Conservation (phyloP, 495 filamentous ascomycete genomes). For the Evernia prunastri region DNA sequence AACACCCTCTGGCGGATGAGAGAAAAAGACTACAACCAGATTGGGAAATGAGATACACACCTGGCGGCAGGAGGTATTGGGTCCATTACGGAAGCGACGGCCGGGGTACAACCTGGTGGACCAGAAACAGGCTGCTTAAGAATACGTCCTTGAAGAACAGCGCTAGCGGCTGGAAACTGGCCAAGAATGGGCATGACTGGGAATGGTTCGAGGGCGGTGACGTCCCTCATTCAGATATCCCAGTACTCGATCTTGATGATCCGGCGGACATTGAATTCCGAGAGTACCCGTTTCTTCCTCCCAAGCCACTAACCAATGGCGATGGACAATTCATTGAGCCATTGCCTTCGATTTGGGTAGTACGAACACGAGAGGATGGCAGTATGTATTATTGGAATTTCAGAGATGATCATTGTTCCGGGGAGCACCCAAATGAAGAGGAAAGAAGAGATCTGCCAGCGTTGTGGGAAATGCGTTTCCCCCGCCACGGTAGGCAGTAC, state of each 20-base stretch:
- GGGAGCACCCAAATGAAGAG: conserved; percentile 14
- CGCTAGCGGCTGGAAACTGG: conserved; percentile 16
- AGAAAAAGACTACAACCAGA: conserved; percentile 13
- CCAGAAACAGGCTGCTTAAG: conserved; percentile 17
- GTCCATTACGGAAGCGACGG: conserved; percentile 15
- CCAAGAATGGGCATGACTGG: conserved; percentile 12
- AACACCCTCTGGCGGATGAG: conserved; percentile 14
- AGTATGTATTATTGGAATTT: conserved; percentile 12
- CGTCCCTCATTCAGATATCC: conserved; percentile 17
- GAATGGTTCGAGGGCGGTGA: conserved; percentile 20
- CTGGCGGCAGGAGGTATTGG: conserved; percentile 13
- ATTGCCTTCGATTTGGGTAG: conserved; percentile 14
- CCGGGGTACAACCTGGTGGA: conserved; percentile 19
- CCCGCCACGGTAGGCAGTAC: conserved; percentile 20
- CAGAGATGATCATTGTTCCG: conserved; percentile 13
- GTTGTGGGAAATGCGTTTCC: conserved; percentile 19
- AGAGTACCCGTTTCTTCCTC: conserved; percentile 17
- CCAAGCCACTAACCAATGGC: conserved; percentile 2
- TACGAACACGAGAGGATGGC: conserved; percentile 3
- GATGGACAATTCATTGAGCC: conserved; percentile 15
- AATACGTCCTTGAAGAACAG: conserved; percentile 21
- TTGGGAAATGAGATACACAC: conserved; percentile 21
- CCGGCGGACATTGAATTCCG: conserved; percentile 18
- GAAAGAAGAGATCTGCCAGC: conserved; percentile 14
- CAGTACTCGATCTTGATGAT: conserved; percentile 19